These are phyloP conservation scores for Epichloe coenophiala DNA, from an alignment of 2,329 filamentous ascomycete genomes.

Conservation along the genomic window DNA sequence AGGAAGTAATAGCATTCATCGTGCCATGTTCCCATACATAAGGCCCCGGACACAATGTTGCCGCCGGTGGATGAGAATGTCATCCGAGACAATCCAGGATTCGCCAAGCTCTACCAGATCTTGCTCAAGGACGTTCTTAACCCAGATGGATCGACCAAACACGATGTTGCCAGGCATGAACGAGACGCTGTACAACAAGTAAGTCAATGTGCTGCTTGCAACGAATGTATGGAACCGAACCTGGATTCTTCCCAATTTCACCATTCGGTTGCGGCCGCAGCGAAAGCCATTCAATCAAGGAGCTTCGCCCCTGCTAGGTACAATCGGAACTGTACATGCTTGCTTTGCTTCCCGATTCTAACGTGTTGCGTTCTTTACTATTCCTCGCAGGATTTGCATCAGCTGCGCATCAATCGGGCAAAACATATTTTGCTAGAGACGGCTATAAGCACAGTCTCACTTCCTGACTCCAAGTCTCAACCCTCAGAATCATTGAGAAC, in stretches of 20 bases:
- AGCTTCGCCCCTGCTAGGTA: no score
- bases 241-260: no score
- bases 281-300: no score
- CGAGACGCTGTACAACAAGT: conserved; percentile 37
- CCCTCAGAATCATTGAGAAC: conserved; percentile 5
- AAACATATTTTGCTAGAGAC: conserved; percentile 36
- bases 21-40: neutral
- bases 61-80: conserved; percentile 43
- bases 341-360: neutral
- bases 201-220: conserved; percentile 4
- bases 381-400: conserved; percentile 31
- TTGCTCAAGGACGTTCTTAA: conserved; percentile 42
- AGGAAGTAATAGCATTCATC: neutral
- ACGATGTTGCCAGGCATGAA: conserved; percentile 35
- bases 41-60: conserved; percentile 29
- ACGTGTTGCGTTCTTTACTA: neutral
- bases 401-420: conserved; percentile 32
- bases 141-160: conserved; percentile 42
- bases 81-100: conserved; percentile 43
- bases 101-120: conserved; percentile 42
- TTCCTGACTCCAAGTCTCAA: conserved; percentile 11
- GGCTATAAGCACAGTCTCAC: conserved; percentile 34
- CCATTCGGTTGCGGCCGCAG: neutral
- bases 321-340: no score
- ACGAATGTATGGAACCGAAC: neutral